A percentile compares a stretch with the other conserved stretches of the same genome.
Evolutionary conservation across 73 alveolate species (phyloP).

Genomic region (Paramecium biaurelia): DNA sequence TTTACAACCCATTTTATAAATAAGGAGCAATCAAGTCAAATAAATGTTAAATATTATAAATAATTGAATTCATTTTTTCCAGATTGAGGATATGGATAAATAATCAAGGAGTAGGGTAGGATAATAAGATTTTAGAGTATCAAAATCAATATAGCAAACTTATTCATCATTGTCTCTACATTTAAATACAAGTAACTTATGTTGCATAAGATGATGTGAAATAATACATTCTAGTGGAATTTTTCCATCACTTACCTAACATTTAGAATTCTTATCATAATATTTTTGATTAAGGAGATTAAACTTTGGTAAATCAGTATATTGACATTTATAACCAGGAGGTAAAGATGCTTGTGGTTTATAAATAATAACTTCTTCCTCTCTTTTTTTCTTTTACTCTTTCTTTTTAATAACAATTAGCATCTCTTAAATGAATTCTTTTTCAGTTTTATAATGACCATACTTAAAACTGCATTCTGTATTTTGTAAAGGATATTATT

Average conservation of each 20-base stretch:
- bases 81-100: neutral
- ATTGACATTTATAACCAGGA: neutral
- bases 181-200: neutral
- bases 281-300: neutral
- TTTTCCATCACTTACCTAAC: neutral
- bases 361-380: neutral
- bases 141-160: neutral
- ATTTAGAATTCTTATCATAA: neutral
- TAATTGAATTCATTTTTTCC: neutral
- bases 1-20: neutral
- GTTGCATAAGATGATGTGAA: neutral
- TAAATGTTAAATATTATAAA: neutral
- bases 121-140: neutral
- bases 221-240: neutral
- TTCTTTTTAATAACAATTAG: neutral
- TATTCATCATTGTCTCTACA: neutral
- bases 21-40: neutral
- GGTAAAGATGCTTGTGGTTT: neutral
- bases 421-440: neutral
- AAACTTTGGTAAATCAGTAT: neutral
- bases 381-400: neutral
- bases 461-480: neutral
- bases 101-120: conserved; percentile 9
- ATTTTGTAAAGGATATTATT: neutral
- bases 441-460: neutral